A percentile compares a stretch with the other conserved stretches of the same genome.
Evolutionary conservation across 2,329 filamentous ascomycete genomes (phyloP).

Genomic region (Pestalotiopsis sp.): DNA sequence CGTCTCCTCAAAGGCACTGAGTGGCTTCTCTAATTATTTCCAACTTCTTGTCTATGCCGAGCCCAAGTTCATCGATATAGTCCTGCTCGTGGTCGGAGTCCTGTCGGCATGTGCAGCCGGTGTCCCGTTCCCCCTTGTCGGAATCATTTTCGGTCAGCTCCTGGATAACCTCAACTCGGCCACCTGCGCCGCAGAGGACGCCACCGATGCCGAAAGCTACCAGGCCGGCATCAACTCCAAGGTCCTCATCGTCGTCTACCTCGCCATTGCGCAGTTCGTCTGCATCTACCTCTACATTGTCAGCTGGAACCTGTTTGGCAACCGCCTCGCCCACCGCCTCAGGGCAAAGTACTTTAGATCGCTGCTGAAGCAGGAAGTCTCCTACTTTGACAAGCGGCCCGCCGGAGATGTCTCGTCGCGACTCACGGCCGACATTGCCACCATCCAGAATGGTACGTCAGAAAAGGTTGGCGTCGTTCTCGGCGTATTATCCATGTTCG

Average conservation of each 20-base stretch:
- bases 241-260: slow-evolving; percentile 59
- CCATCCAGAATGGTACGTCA: slow-evolving; percentile 60
- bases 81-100: slow-evolving; percentile 42
- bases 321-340: slow-evolving; percentile 56
- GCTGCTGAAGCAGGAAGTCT: slow-evolving; percentile 56
- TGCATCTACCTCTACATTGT: slow-evolving; percentile 58
- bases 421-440: slow-evolving; percentile 60
- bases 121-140: slow-evolving; percentile 64
- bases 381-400: slow-evolving; percentile 58
- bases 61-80: slow-evolving; percentile 43
- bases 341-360: slow-evolving; percentile 57
- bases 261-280: slow-evolving; percentile 59
- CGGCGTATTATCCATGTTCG: slow-evolving; percentile 58
- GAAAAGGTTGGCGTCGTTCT: slow-evolving; percentile 65
- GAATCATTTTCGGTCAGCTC: slow-evolving; percentile 65
- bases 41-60: slow-evolving; percentile 47
- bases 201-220: slow-evolving; percentile 28
- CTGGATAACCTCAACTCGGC: slow-evolving; percentile 62
- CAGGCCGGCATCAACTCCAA: slow-evolving; percentile 47
- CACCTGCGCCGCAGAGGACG: slow-evolving; percentile 45
- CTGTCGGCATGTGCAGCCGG: slow-evolving; percentile 57
- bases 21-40: slow-evolving; percentile 40
- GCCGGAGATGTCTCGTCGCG: slow-evolving; percentile 59
- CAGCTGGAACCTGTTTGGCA: slow-evolving; percentile 60
- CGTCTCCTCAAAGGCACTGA: slow-evolving; percentile 7